Percentiles rank a stretch among this genome's conserved stretches.
These are phyloP conservation scores for Boletus sp. DNA, from an alignment of 1,284 basidiomycete species.

Conservation along the genomic window DNA sequence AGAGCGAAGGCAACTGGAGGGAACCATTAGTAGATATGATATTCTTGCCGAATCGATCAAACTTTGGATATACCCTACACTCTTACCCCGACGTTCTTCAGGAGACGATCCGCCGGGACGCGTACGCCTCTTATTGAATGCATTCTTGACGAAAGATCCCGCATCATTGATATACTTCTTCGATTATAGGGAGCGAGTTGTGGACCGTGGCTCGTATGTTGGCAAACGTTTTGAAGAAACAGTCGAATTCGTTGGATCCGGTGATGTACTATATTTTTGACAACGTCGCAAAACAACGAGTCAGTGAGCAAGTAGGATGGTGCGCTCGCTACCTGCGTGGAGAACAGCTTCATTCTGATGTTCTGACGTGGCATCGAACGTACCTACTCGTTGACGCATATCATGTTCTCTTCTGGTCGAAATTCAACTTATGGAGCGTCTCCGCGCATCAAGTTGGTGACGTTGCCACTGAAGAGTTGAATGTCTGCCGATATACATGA, in stretches of 20 bases:
- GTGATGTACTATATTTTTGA: constrained; percentile 64
- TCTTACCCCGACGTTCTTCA: constrained; percentile 65
- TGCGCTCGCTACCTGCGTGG: constrained; percentile 62
- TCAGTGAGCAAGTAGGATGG: constrained; percentile 73
- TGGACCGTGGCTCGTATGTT: constrained; percentile 64
- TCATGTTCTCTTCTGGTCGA: constrained; percentile 61
- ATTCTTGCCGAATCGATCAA: constrained; percentile 8
- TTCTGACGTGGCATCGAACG: neutral
- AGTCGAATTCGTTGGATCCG: constrained; percentile 74
- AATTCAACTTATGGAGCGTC: constrained; percentile 73
- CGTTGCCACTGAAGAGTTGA: constrained; percentile 62
- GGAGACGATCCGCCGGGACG: constrained; percentile 69
- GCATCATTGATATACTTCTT: constrained; percentile 70
- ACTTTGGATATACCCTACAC: constrained; percentile 60
- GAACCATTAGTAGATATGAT: constrained; percentile 4
- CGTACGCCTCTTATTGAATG: constrained; percentile 73
- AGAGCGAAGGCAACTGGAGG: constrained; percentile 60
- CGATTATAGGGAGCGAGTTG: constrained; percentile 60
- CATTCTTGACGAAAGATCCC: constrained; percentile 48
- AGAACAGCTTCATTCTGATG: constrained; percentile 1
- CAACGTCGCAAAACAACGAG: constrained; percentile 64
- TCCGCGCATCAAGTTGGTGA: constrained; percentile 78
- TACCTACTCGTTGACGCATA: constrained; percentile 51
- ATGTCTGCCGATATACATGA: neutral
- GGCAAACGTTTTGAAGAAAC: constrained; percentile 56